Evolutionary conservation across 441 rosid genomes (phyloP).

Genomic region (Populus hybrid): DNA sequence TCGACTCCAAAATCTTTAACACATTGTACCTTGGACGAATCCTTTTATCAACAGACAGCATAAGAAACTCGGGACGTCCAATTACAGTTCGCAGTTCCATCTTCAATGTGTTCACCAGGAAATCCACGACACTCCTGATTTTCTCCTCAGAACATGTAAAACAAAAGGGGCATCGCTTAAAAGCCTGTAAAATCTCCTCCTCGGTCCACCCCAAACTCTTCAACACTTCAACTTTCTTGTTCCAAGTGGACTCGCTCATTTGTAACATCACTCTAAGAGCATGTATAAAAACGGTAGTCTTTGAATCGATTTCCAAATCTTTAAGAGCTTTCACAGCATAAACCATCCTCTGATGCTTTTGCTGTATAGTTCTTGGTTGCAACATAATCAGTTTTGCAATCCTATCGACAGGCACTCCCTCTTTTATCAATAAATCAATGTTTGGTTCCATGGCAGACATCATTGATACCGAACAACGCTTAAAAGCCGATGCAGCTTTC

Average conservation of each 20-base stretch:
- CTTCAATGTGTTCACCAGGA: slow-evolving; percentile 19
- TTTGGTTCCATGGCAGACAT: not conserved
- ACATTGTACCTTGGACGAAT: slow-evolving; percentile 29
- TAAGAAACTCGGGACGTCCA: slow-evolving; percentile 17
- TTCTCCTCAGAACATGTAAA: slow-evolving; percentile 25
- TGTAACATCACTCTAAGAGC: slow-evolving; percentile 10
- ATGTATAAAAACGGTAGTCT: not conserved
- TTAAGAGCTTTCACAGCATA: slow-evolving; percentile 11
- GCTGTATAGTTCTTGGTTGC: slow-evolving; percentile 1
- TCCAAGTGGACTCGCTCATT: slow-evolving; percentile 8
- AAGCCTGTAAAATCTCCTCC: slow-evolving; percentile 21
- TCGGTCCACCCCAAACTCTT: slow-evolving; percentile 28
- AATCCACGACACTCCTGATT: slow-evolving; percentile 17
- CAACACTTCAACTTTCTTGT: slow-evolving; percentile 20
- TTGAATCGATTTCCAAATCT: slow-evolving; percentile 1
- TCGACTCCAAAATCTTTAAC: slow-evolving; percentile 23
- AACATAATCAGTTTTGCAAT: not conserved
- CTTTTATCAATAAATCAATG: slow-evolving; percentile 10
- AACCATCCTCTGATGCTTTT: not conserved
- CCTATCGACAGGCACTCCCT: slow-evolving; percentile 5
- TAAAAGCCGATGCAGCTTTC: not conserved
- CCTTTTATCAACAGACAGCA: slow-evolving; percentile 20
- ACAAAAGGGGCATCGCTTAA: slow-evolving; percentile 15
- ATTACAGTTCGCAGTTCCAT: slow-evolving; percentile 8
- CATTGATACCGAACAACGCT: slow-evolving; percentile 5